Evolutionary conservation across 495 filamentous ascomycete genomes (phyloP).

Genomic region (Penicillium mononematosum): DNA sequence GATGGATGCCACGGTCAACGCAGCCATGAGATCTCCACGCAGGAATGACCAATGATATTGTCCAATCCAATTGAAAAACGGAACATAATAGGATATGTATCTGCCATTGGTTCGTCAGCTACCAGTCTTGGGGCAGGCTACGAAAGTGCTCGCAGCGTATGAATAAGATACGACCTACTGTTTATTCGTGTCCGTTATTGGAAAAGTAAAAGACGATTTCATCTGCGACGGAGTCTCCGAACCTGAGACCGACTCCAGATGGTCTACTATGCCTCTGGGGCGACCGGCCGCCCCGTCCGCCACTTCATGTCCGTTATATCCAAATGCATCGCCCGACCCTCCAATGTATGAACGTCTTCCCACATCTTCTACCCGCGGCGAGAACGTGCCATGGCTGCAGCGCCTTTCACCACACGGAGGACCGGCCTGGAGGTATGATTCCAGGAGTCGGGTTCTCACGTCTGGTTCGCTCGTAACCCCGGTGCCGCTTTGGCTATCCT

Average conservation of each 20-base stretch:
- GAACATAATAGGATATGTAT: conserved; percentile 93
- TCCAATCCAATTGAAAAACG: conserved; percentile 80
- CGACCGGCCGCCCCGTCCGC: conserved; percentile 12
- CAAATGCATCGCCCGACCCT: conserved; percentile 23
- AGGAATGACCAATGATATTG: conserved; percentile 81
- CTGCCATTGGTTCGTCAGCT: conserved; percentile 45
- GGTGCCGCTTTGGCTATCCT: conserved; percentile 12
- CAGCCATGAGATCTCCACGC: conserved; percentile 80
- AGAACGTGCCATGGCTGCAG: conserved; percentile 80
- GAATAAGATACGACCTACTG: conserved; percentile 27
- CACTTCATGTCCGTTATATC: conserved; percentile 17
- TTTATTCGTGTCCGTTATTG: conserved; percentile 35
- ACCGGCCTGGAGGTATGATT: conserved; percentile 37
- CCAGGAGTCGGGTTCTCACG: conserved; percentile 38
- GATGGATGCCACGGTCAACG: conserved; percentile 89
- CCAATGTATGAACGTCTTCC: conserved; percentile 39
- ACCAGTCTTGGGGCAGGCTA: background rate
- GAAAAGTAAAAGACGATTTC: conserved; percentile 30
- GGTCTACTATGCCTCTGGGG: conserved; percentile 17
- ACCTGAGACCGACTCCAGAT: conserved; percentile 22
- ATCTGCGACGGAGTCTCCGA: conserved; percentile 38
- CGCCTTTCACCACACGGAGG: conserved; percentile 43
- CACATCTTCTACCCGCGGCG: conserved; percentile 57
- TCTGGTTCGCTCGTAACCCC: conserved; percentile 26
- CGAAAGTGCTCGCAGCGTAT: background rate